Evolutionary conservation across 2,329 filamentous ascomycete species (phyloP).

Genomic region (Elsinoe ampelina): DNA sequence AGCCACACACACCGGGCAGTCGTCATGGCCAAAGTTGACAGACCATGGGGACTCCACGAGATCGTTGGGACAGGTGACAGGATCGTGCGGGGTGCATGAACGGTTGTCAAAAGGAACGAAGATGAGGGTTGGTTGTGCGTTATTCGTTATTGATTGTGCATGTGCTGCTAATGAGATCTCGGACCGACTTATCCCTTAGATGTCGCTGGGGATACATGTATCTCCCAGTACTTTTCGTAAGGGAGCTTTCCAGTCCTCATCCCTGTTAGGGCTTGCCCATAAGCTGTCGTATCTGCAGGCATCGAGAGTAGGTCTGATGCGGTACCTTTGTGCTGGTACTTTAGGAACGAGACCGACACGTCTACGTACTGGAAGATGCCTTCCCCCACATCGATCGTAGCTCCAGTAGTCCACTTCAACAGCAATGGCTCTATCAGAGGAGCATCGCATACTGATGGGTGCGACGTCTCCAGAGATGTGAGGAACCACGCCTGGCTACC

Average conservation of each 20-base stretch:
- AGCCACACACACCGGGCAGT: too few relatives aligned
- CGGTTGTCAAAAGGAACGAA: neutral
- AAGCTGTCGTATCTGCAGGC: conserved; percentile 34
- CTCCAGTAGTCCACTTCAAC: conserved; percentile 52
- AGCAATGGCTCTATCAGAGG: conserved; percentile 54
- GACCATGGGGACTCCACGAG: too few relatives aligned
- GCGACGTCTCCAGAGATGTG: conserved; percentile 29
- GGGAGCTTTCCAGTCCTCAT: conserved; percentile 20
- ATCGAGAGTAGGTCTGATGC: conserved; percentile 43
- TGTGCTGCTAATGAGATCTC: too few relatives aligned
- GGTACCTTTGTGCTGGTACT: conserved; percentile 36
- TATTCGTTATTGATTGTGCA: too few relatives aligned
- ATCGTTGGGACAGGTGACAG: too few relatives aligned
- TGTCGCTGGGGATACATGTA: conserved; percentile 31
- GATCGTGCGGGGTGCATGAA: neutral
- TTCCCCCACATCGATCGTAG: conserved; percentile 47
- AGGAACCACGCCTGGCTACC: conserved; percentile 15
- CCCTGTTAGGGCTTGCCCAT: conserved; percentile 24
- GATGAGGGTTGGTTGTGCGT: too few relatives aligned
- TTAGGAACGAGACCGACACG: conserved; percentile 48
- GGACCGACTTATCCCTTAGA: too few relatives aligned
- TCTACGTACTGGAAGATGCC: conserved; percentile 53
- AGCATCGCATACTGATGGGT: conserved; percentile 58
- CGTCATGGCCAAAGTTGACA: too few relatives aligned
- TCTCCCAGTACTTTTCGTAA: conserved; percentile 33